Percentiles rank a stretch among this genome's conserved stretches.
These are phyloP conservation scores for Plantago coronopus DNA, from an alignment of 305 asterid species.

Conservation along the genomic window DNA sequence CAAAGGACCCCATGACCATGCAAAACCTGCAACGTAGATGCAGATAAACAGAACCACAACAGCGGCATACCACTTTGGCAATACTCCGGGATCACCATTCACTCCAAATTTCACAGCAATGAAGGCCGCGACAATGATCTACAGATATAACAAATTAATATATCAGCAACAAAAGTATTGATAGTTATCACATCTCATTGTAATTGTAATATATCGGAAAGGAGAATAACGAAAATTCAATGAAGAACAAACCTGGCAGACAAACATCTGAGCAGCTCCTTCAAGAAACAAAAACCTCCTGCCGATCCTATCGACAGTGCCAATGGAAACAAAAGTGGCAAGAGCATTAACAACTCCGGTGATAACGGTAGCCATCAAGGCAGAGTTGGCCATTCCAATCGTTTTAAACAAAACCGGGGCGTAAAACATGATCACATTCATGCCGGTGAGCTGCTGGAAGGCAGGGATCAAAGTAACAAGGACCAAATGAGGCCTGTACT, in stretches of 20 bases:
- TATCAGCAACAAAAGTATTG: too few relatives aligned
- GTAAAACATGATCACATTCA: constrained; percentile 51
- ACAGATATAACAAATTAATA: constrained; percentile 3
- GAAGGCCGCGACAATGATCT: constrained; percentile 20
- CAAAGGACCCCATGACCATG: neutral
- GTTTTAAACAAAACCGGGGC: constrained; percentile 51
- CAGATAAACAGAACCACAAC: constrained; percentile 25
- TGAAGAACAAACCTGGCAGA: constrained; percentile 33
- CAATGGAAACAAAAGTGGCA: constrained; percentile 39
- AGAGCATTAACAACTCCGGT: constrained; percentile 32
- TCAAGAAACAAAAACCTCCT: constrained; percentile 33
- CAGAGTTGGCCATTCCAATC: constrained; percentile 36
- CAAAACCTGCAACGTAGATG: neutral
- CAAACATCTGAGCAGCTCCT: constrained; percentile 42
- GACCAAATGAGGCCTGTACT: constrained; percentile 29
- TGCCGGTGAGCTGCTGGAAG: constrained; percentile 40
- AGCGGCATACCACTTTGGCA: constrained; percentile 24
- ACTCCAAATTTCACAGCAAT: constrained; percentile 37
- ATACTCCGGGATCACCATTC: constrained; percentile 31
- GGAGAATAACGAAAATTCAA: too few relatives aligned
- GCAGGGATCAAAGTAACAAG: constrained; percentile 21
- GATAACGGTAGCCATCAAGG: constrained; percentile 36
- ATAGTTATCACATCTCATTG: too few relatives aligned
- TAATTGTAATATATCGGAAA: too few relatives aligned
- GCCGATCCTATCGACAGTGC: constrained; percentile 31